Evolutionary conservation across 2,329 filamentous ascomycete genomes (phyloP).

Genomic region (Ustilaginoidea virens): DNA sequence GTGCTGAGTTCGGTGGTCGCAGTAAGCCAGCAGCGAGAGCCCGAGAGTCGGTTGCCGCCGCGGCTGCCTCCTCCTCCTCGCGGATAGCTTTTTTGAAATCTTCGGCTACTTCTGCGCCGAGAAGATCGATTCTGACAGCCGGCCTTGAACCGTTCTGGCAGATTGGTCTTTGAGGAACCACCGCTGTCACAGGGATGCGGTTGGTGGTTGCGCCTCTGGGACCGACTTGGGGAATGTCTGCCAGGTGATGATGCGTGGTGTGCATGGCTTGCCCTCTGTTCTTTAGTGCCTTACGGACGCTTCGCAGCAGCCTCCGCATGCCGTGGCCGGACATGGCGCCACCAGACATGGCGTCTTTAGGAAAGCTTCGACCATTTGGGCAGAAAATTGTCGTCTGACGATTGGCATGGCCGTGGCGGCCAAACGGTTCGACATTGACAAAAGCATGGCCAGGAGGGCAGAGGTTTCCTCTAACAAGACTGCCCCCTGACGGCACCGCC

Average conservation of each 20-base stretch:
- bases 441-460: slow-evolving; percentile 72
- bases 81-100: slow-evolving; percentile 65
- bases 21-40: slow-evolving; percentile 8
- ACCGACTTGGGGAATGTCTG: slow-evolving; percentile 31
- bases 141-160: slow-evolving; percentile 28
- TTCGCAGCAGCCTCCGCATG: slow-evolving; percentile 75
- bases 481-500: slow-evolving; percentile 58
- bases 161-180: slow-evolving; percentile 39
- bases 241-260: slow-evolving; percentile 29
- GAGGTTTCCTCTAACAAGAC: slow-evolving; percentile 73
- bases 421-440: slow-evolving; percentile 49
- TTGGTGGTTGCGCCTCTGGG: slow-evolving; percentile 40
- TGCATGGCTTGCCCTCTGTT: slow-evolving; percentile 32
- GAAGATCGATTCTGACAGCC: slow-evolving; percentile 59
- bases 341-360: slow-evolving; percentile 32
- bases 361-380: slow-evolving; percentile 19
- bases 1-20: slow-evolving; percentile 11
- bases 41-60: slow-evolving; percentile 18
- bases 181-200: slow-evolving; percentile 40
- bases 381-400: slow-evolving; percentile 40
- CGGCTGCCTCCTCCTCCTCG: slow-evolving; percentile 37
- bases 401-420: slow-evolving; percentile 26
- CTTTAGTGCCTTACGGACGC: slow-evolving; percentile 69
- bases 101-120: slow-evolving; percentile 64
- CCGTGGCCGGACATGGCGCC: slow-evolving; percentile 54